phyloP scores from a whole-genome alignment of 208 protist species.

The Wallacemonas sp. region DNA sequence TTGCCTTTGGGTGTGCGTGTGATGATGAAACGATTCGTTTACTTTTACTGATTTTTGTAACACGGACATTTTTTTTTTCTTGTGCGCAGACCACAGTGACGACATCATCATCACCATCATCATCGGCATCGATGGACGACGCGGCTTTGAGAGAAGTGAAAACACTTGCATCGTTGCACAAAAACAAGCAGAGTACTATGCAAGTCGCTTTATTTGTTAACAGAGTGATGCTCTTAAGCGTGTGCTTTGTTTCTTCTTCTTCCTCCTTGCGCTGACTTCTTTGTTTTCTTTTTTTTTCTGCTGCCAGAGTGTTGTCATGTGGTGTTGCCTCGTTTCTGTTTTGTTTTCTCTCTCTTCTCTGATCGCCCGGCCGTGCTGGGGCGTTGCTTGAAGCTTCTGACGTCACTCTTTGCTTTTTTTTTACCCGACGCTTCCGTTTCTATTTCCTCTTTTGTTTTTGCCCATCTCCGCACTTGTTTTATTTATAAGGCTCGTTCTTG shows the following conservation, averaged over 20 bases:
- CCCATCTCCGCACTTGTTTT: too few relatives aligned
- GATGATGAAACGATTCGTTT: too few relatives aligned
- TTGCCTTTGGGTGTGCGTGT: too few relatives aligned
- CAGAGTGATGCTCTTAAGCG: neutral
- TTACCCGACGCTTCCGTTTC: neutral
- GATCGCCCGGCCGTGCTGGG: too few relatives aligned
- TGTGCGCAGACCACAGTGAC: too few relatives aligned
- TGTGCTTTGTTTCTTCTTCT: neutral
- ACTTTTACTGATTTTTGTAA: too few relatives aligned
- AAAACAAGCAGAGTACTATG: neutral
- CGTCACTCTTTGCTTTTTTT: constrained; percentile 11
- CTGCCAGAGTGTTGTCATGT: constrained; percentile 9
- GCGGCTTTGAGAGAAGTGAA: neutral
- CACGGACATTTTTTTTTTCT: too few relatives aligned
- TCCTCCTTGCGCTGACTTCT: neutral
- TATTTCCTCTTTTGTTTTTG: neutral
- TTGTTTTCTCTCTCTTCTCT: neutral
- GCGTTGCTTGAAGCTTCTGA: constrained; percentile 1
- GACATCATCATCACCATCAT: too few relatives aligned
- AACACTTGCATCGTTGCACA: neutral
- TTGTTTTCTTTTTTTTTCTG: constrained; percentile 6
- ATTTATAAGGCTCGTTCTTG: neutral
- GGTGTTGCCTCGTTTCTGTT: constrained; percentile 5
- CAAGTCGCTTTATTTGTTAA: too few relatives aligned
- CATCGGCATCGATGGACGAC: too few relatives aligned